These are phyloP conservation scores for Debaryomyces subglobosus DNA, from an alignment of 1,139 yeast genomes.

Conservation along the genomic window DNA sequence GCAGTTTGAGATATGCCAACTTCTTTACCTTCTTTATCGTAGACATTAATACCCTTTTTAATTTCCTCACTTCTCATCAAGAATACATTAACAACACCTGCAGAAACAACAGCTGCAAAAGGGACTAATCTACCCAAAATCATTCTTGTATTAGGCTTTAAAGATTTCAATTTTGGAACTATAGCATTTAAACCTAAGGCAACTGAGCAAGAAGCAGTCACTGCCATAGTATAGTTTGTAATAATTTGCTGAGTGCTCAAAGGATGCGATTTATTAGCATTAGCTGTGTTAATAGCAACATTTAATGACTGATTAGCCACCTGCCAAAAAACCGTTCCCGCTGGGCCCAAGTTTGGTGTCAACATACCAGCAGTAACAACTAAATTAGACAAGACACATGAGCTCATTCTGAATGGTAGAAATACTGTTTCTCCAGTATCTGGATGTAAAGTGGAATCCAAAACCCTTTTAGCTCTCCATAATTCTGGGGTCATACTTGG, in stretches of 20 bases:
- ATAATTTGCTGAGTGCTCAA: constrained; percentile 75
- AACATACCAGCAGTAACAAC: constrained; percentile 98
- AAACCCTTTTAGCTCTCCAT: constrained; percentile 85
- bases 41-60: constrained; percentile 79
- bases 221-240: constrained; percentile 84
- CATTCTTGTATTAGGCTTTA: constrained; percentile 68
- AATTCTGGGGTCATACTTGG: constrained; percentile 73
- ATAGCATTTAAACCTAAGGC: constrained; percentile 89
- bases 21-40: constrained; percentile 62
- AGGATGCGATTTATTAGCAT: constrained; percentile 94
- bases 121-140: constrained; percentile 88
- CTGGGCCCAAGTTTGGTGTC: constrained; percentile 87
- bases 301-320: constrained; percentile 94
- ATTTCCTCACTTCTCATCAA: constrained; percentile 96
- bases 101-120: constrained; percentile 96
- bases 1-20: constrained; percentile 85
- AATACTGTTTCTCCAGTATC: constrained; percentile 93
- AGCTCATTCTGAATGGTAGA: constrained; percentile 95
- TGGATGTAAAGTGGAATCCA: constrained; percentile 91
- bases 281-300: constrained; percentile 95
- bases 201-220: constrained; percentile 90
- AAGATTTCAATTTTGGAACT: constrained; percentile 75
- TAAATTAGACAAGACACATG: constrained; percentile 88
- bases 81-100: constrained; percentile 92
- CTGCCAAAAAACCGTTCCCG: constrained; percentile 96